Evolutionary conservation across 441 rosid genomes (phyloP), one percentile per base, ranked within the genome.

Genomic region (Francoa sonchifolia): DNA sequence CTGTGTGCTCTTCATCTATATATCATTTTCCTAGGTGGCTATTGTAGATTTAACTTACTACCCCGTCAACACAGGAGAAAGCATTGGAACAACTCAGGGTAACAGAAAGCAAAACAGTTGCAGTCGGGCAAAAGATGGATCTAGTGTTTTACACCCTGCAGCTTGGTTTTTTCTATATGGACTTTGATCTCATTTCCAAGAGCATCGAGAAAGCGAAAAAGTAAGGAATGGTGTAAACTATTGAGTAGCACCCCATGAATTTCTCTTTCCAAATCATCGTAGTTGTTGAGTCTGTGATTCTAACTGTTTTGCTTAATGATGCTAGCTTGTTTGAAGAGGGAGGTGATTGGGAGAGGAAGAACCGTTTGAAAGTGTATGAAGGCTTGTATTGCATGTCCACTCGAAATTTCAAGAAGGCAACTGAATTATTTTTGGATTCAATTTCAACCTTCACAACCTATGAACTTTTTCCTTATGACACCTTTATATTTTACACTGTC

Each of bases 271-370:
- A 10, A 26, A 55, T 2, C 36, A 33, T 30, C 11, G 1, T 28
- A 14, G 43, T 7, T 3, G 25, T 40, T 32, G 30, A 40, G 5
- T 36, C 29, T 39, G 20, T 33, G 21, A 45, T 45, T 26, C 10
- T 48, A 19, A 42, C 39, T 30, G 20, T 19, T 42, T 6, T 49
- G 19, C 33, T 22, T 21, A 39, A 29, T 47, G 37, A 40, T 61
- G 55, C 26, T 61, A 92, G 99, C 49, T 77, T 92, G 73, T 92
- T 92, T 67, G 99, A 92, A 64, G 99, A 81, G 67, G 99, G 99
- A 50, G 99, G 97, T 62, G 99, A 92, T 38, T 92, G 99, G 99
- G 99, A 92, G 63, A 81, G 87, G 75, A 92, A 92, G 79, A 92
- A 92, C 52, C 72, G 95, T 30, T 65, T 92, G 63, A 92, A 92